Percentiles rank a stretch among this genome's conserved stretches.
phyloP scores from a whole-genome alignment of 768 basidiomycete genomes.

The Leccinellum luteum region DNA sequence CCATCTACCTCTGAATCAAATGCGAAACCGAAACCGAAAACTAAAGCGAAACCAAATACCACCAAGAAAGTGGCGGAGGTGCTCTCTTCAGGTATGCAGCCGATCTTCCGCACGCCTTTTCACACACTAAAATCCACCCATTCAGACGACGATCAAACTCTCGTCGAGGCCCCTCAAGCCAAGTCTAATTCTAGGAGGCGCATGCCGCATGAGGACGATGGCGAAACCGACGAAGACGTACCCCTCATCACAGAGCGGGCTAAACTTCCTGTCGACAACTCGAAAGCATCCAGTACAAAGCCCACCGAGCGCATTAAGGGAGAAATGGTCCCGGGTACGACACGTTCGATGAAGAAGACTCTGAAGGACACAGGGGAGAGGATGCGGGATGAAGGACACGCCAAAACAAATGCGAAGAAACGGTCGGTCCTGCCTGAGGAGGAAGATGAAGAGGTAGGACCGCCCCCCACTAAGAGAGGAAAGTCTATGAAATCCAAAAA shows the following conservation, averaged over 20 bases:
- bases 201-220: not conserved
- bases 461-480: constrained; percentile 16
- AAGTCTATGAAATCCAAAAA: constrained; percentile 1
- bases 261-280: not conserved
- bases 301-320: not conserved
- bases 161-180: constrained; percentile 22
- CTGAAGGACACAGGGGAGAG: not conserved
- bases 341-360: not conserved
- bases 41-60: constrained; percentile 7
- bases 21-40: constrained; percentile 3
- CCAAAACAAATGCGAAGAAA: constrained; percentile 3
- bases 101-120: not conserved
- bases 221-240: constrained; percentile 1
- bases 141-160: constrained; percentile 29
- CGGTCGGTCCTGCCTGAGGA: constrained; percentile 2
- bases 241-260: not conserved
- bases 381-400: not conserved
- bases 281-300: not conserved
- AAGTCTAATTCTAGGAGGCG: not conserved
- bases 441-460: not conserved
- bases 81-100: constrained; percentile 14
- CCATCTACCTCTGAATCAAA: constrained; percentile 2
- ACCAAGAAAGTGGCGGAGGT: constrained; percentile 5
- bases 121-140: not conserved
- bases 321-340: not conserved